Conservation (phyloP, 2,329 filamentous ascomycete genomes). For the Dendryphion nanum region DNA sequence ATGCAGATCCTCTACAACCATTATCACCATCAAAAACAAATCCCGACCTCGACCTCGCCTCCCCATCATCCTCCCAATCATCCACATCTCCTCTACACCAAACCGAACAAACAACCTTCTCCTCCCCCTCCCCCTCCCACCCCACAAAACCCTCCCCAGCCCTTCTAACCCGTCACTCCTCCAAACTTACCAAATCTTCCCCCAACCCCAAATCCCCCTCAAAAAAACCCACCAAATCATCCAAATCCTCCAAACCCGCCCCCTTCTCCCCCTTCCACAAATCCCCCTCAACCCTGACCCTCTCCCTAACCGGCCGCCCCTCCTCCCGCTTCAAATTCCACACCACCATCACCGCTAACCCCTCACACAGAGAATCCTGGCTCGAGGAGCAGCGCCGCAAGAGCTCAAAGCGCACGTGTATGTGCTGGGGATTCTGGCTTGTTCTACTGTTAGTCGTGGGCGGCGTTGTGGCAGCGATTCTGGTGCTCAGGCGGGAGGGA, state of each 20-base stretch:
- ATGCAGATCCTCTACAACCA: no score
- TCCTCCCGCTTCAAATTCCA: conserved; percentile 29
- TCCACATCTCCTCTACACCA: no score
- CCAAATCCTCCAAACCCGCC: not conserved
- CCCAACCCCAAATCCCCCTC: no score
- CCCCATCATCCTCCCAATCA: no score
- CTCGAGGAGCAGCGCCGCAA: conserved; percentile 52
- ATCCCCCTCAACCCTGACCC: conserved; percentile 7
- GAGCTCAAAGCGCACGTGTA: conserved; percentile 44
- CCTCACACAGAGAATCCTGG: conserved; percentile 50
- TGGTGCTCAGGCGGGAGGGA: conserved; percentile 40
- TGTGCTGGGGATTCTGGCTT: conserved; percentile 51
- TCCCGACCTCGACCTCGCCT: no score
- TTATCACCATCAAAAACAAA: no score
- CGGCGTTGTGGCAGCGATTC: conserved; percentile 45
- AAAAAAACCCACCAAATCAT: no score
- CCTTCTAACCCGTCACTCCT: no score
- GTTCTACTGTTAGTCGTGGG: conserved; percentile 46
- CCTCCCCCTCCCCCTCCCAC: no score
- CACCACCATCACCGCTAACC: conserved; percentile 31
- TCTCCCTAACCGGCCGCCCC: conserved; percentile 23
- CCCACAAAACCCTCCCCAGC: no score
- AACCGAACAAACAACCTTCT: no score
- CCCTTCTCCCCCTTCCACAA: not conserved
- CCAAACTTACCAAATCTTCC: no score